Evolutionary conservation across 1,284 basidiomycete species (phyloP), one percentile per base, ranked within the genome.

Genomic region (Sanghuangporus baumii): DNA sequence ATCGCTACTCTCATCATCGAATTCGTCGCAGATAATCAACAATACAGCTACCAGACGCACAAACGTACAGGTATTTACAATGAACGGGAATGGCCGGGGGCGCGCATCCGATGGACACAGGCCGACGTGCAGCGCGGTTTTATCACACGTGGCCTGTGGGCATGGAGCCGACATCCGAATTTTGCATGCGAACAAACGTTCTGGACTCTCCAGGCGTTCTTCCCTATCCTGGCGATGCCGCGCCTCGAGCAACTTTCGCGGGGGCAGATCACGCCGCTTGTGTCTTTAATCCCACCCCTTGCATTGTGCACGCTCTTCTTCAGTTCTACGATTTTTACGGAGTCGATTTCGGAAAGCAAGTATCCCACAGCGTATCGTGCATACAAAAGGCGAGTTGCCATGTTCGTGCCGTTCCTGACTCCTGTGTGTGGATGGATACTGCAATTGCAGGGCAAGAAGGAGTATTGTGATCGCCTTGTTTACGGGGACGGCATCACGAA

Each of bases 1-100:
- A 74, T 94, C 14, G 63, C 84, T 43, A 79, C 85, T 36, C 73
- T 94, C 47, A 77, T 76, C 2, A 67, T 86, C 54, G 94, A 98
- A 72, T 93, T 92, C 74, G 84, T 82, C 1, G 84, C 94, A 3
- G 96, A 98, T 74, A 93, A 96, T 69, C 92, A 96, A 71, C 96
- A 98, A 71, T 95, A 86, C 74, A 83, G 86, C 3, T 97, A 84
- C 73, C 89, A 91, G 67, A 84, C 84, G 6, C 92, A 86, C 76
- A 98, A 98, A 75, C 84, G 86, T 64, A 78, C 79, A 0, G 78
- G 74, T 6, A 73, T 76, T 1, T 63, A 69, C 55, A 52, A 71
- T 67, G 55, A 75, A 54, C 75, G 81, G 41, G 85, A 89, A 3
- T 92, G 91, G 90, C 75, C 78, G 6, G 84, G 85, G 14, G 83